Conservation (phyloP, 345 rosid genomes). For the Hibiscus tridactylites region DNA sequence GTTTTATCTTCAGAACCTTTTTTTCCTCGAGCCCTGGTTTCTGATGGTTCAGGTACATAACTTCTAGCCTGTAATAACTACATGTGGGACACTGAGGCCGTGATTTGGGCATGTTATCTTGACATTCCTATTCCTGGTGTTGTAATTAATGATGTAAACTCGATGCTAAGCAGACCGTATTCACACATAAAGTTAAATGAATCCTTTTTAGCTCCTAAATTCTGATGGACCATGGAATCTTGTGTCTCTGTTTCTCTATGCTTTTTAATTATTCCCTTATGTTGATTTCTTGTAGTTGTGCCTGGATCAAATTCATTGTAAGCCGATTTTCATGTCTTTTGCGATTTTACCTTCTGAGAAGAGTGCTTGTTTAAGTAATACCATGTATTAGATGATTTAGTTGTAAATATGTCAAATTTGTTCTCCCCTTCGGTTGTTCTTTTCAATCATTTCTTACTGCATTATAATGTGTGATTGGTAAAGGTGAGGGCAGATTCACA, state of each 20-base stretch:
- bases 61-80: background rate
- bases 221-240: background rate
- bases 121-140: background rate
- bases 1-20: conserved; percentile 20
- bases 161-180: background rate
- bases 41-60: conserved; percentile 27
- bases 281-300: background rate
- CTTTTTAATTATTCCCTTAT: background rate
- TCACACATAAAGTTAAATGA: background rate
- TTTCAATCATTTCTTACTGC: conserved; percentile 6
- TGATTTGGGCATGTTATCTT: background rate
- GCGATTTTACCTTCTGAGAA: background rate
- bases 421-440: background rate
- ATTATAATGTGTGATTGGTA: background rate
- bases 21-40: conserved; percentile 9
- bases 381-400: background rate
- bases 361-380: background rate
- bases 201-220: background rate
- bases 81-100: background rate
- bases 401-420: background rate
- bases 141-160: background rate
- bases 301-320: background rate
- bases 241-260: background rate
- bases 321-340: background rate
- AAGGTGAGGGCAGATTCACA: conserved; percentile 18